These are phyloP conservation scores for Apiotrichum mycotoxinovorans DNA, from an alignment of 1,284 basidiomycete genomes.

Conservation along the genomic window DNA sequence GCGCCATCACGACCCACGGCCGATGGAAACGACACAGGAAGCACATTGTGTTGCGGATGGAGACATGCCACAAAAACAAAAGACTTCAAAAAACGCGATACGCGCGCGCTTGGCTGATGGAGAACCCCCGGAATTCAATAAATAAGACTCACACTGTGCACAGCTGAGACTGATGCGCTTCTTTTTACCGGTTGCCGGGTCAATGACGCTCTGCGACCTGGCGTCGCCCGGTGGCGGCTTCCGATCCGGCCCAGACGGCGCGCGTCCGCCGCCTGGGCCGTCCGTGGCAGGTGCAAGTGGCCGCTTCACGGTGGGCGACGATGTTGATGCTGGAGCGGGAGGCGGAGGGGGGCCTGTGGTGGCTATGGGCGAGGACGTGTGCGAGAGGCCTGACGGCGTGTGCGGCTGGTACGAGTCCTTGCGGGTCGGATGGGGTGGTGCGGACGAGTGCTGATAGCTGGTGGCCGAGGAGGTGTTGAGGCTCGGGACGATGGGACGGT, in stretches of 20 bases:
- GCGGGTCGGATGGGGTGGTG: background rate
- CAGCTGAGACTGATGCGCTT: conserved; percentile 49
- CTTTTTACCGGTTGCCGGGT: conserved; percentile 40
- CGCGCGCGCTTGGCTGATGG: no score
- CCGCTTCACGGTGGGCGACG: conserved; percentile 11
- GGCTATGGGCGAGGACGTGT: conserved; percentile 24
- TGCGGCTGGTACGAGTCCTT: conserved; percentile 22
- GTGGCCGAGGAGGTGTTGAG: background rate
- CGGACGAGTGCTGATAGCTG: background rate
- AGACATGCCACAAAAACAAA: no score
- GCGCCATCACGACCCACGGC: no score
- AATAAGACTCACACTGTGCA: conserved; percentile 44
- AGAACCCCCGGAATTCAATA: no score
- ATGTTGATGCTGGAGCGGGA: no score
- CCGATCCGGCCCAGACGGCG: conserved; percentile 20
- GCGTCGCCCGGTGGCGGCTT: conserved; percentile 16
- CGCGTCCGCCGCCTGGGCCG: background rate
- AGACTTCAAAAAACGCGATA: no score
- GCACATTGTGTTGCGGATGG: no score
- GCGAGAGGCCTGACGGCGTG: conserved; percentile 27
- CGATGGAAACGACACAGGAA: no score
- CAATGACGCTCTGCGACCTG: conserved; percentile 17
- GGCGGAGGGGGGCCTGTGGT: no score
- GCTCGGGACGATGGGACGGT: conserved; percentile 6
- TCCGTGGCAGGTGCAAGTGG: conserved; percentile 13